These are phyloP conservation scores for Rhizopogon vinicolor DNA, from an alignment of 768 basidiomycete species.

Conservation along the genomic window DNA sequence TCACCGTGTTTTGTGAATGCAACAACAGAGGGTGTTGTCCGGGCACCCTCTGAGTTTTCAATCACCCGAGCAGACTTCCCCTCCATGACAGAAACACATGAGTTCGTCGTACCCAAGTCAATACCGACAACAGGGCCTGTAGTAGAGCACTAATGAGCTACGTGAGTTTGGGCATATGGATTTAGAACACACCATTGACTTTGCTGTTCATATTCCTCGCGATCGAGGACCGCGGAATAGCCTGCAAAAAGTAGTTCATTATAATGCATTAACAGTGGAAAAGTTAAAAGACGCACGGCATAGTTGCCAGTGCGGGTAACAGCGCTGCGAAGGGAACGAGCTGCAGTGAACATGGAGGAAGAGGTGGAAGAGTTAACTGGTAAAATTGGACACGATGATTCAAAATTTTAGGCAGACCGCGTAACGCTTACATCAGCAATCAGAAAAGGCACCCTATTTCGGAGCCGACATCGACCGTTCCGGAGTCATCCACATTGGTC, in stretches of 20 bases:
- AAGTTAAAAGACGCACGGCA: slow-evolving; percentile 41
- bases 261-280: background rate
- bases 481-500: slow-evolving; percentile 1
- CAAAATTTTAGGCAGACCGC: slow-evolving; percentile 42
- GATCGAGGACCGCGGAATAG: slow-evolving; percentile 65
- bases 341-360: slow-evolving; percentile 69
- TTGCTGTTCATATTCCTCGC: slow-evolving; percentile 96
- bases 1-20: slow-evolving; percentile 99
- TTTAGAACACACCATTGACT: slow-evolving; percentile 63
- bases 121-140: slow-evolving; percentile 90
- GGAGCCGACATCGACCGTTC: slow-evolving; percentile 5
- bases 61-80: slow-evolving; percentile 92
- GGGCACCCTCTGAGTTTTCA: slow-evolving; percentile 96
- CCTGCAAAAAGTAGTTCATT: slow-evolving; percentile 32
- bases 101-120: slow-evolving; percentile 93
- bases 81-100: slow-evolving; percentile 93
- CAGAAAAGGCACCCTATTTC: background rate
- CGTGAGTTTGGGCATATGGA: background rate
- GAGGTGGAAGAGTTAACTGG: slow-evolving; percentile 30
- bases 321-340: slow-evolving; percentile 58
- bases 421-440: slow-evolving; percentile 8
- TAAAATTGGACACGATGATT: slow-evolving; percentile 27
- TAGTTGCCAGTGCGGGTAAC: slow-evolving; percentile 57
- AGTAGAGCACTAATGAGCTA: background rate
- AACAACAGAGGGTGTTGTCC: slow-evolving; percentile 97